phyloP scores from a whole-genome alignment of 163 green algal species.

The Scenedesmus sp. region DNA sequence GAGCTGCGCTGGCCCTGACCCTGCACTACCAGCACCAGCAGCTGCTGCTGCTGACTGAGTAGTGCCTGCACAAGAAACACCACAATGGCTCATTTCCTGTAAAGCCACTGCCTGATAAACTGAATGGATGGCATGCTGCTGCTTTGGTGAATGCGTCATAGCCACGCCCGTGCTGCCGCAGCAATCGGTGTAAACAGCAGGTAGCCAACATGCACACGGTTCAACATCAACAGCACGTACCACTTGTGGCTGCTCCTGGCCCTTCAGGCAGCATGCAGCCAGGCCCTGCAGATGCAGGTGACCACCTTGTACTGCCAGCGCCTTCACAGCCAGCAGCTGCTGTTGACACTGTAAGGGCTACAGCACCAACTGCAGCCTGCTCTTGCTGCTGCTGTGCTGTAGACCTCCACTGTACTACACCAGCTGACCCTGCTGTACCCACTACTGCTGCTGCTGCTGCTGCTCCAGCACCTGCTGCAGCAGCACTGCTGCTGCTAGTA shows the following conservation, averaged over 20 bases:
- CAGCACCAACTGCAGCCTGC: background rate
- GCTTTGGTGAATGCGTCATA: too few relatives aligned
- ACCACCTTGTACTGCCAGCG: background rate
- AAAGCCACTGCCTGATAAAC: too few relatives aligned
- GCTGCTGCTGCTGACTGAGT: background rate
- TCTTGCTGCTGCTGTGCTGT: background rate
- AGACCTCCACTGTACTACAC: background rate
- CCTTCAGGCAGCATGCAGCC: background rate
- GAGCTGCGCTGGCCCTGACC: background rate
- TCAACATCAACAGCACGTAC: background rate
- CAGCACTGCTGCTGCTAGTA: conserved; percentile 3
- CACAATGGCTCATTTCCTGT: too few relatives aligned
- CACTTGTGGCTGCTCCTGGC: too few relatives aligned
- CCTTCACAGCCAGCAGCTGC: background rate
- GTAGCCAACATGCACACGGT: background rate
- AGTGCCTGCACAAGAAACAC: background rate
- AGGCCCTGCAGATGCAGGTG: background rate
- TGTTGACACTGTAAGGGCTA: background rate
- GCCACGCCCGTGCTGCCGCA: background rate
- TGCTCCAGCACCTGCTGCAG: background rate
- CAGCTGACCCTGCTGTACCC: background rate
- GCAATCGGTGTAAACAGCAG: background rate
- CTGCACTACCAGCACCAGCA: background rate
- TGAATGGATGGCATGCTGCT: too few relatives aligned
- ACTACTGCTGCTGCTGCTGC: background rate